Conservation (phyloP, 1,139 yeast genomes). For the Wickerhamomyces sp. region DNA sequence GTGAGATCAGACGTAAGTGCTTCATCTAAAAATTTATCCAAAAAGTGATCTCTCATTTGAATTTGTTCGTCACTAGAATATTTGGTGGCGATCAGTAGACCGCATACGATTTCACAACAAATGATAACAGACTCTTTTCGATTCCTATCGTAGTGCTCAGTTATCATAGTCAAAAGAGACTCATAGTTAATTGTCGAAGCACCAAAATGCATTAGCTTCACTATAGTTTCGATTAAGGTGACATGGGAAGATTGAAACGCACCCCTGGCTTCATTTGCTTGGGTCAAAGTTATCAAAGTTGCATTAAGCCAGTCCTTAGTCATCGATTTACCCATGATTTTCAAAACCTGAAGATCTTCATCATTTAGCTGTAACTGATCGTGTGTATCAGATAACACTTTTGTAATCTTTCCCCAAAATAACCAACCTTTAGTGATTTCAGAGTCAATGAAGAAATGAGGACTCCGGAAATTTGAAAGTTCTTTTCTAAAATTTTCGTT, state of each 20-base stretch:
- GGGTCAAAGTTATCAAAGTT: slow-evolving; percentile 52
- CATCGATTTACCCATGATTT: slow-evolving; percentile 41
- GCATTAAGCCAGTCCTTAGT: slow-evolving; percentile 55
- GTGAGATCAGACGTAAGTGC: slow-evolving; percentile 60
- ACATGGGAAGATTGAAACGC: slow-evolving; percentile 63
- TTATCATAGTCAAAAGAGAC: slow-evolving; percentile 49
- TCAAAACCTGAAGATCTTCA: slow-evolving; percentile 40
- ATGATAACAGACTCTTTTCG: slow-evolving; percentile 64
- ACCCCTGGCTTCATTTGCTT: slow-evolving; percentile 60
- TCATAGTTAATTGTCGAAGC: slow-evolving; percentile 30
- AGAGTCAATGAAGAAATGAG: slow-evolving; percentile 54
- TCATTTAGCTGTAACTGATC: slow-evolving; percentile 23
- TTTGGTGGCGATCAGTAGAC: slow-evolving; percentile 49
- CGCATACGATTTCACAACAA: slow-evolving; percentile 56
- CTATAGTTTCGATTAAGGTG: slow-evolving; percentile 43
- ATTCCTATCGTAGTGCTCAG: slow-evolving; percentile 50
- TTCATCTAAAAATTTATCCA: slow-evolving; percentile 38
- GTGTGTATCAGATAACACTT: slow-evolving; percentile 37
- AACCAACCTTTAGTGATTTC: slow-evolving; percentile 65
- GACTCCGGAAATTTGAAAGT: slow-evolving; percentile 43
- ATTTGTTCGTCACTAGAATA: slow-evolving; percentile 28
- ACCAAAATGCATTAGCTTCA: slow-evolving; percentile 42
- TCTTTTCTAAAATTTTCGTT: slow-evolving; percentile 46
- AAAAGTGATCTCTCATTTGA: slow-evolving; percentile 42
- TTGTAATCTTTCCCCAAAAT: slow-evolving; percentile 65